These are phyloP conservation scores for Calonectria pteridis DNA, from an alignment of 2,329 filamentous ascomycete genomes.

Conservation along the genomic window DNA sequence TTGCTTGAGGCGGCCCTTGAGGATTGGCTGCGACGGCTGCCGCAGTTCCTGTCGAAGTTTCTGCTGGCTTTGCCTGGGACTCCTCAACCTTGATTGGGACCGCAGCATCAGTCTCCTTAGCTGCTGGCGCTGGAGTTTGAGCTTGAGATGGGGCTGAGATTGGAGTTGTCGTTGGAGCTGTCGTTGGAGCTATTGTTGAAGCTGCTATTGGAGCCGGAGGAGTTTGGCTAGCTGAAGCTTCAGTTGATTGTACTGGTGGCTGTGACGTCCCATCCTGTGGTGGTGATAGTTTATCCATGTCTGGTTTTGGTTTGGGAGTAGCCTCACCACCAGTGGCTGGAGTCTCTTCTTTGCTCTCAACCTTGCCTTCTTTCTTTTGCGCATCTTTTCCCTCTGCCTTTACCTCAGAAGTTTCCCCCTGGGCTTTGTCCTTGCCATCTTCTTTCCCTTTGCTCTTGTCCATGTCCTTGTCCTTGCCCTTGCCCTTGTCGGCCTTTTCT, in stretches of 20 bases:
- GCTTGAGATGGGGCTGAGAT: not conserved
- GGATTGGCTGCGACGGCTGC: slow-evolving; percentile 14
- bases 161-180: not conserved
- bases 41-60: slow-evolving; percentile 8
- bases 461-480: slow-evolving; percentile 42
- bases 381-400: slow-evolving; percentile 33
- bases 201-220: not conserved
- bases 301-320: slow-evolving; percentile 23
- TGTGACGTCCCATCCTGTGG: slow-evolving; percentile 18
- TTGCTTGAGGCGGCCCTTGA: slow-evolving; percentile 24
- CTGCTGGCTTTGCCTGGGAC: slow-evolving; percentile 6
- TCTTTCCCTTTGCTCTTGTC: slow-evolving; percentile 40
- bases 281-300: slow-evolving; percentile 8
- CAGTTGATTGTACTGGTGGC: not conserved
- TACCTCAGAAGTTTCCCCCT: slow-evolving; percentile 17
- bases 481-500: slow-evolving; percentile 53
- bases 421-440: slow-evolving; percentile 42
- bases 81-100: slow-evolving; percentile 20
- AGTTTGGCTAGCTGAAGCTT: not conserved
- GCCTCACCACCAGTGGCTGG: not conserved
- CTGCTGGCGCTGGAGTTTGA: not conserved
- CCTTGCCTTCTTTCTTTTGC: slow-evolving; percentile 21
- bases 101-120: slow-evolving; percentile 9
- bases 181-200: not conserved
- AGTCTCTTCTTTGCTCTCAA: slow-evolving; percentile 3